Evolutionary conservation across 371 early-diverging fungal species (phyloP).

Genomic region (Dichotomocladium elegans): DNA sequence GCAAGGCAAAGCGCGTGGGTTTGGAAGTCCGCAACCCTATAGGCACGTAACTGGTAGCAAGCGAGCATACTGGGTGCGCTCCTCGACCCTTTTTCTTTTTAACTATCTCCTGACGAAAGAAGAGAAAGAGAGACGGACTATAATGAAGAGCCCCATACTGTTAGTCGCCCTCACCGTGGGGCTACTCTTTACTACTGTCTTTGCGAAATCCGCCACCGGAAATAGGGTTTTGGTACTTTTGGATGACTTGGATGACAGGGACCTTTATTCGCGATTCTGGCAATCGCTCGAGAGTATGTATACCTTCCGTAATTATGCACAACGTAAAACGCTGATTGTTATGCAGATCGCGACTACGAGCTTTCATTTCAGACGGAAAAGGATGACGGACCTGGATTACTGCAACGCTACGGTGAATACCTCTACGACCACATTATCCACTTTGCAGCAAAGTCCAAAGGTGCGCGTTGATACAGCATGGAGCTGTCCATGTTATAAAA

Average conservation of each 20-base stretch:
- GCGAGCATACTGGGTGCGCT: background rate
- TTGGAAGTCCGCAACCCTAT: background rate
- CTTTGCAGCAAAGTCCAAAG: conserved; percentile 60
- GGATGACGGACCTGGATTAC: conserved; percentile 16
- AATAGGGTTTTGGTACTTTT: conserved; percentile 71
- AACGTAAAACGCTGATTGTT: no score
- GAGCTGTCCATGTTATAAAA: background rate
- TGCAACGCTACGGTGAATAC: conserved; percentile 48
- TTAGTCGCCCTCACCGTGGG: conserved; percentile 10
- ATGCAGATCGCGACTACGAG: conserved; percentile 61
- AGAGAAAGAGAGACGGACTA: background rate
- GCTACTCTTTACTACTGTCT: conserved; percentile 22
- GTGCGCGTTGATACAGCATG: conserved; percentile 23
- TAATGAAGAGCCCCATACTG: conserved; percentile 13
- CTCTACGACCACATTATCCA: conserved; percentile 69
- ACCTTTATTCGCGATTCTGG: conserved; percentile 59
- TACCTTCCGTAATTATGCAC: no score
- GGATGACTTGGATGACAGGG: conserved; percentile 54
- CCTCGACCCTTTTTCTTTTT: background rate
- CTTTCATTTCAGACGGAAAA: conserved; percentile 47
- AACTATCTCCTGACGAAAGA: background rate
- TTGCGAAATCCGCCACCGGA: conserved; percentile 63
- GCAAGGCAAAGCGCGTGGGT: background rate
- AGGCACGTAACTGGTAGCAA: background rate
- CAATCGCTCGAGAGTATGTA: conserved; percentile 57